Evolutionary conservation across 768 basidiomycete species (phyloP), one percentile per base, ranked within the genome.

Genomic region (Suillus hirtellus): DNA sequence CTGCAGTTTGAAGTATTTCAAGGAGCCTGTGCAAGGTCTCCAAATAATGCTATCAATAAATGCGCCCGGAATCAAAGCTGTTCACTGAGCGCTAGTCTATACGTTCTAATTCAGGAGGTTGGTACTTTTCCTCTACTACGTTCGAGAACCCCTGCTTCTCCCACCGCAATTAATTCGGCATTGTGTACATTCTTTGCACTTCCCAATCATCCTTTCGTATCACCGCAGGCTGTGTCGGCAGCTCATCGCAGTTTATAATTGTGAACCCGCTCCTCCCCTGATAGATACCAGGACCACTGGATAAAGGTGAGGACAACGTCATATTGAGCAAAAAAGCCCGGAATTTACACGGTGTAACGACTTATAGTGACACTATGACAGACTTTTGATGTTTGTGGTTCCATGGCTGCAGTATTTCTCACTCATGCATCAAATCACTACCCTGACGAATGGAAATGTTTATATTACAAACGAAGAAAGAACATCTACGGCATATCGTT

Each of bases 271-370:
- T 74, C 60, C 69, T 68, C 8, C 83, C 71, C 70, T 88, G 85
- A 68, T 80, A 75, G 27, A 86, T 66, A 12, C 84, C 81, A 64
- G 87, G 76, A 14, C 86, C 84, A 11, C 85, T 86, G 68, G 42
- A 64, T 21, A 21, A n/a, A 55, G 53, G 35, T 37, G 35, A n/a
- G 35, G n/a, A 54, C n/a, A 14, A 14, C 37, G 8, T 54, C 34
- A 37, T 2, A n/a, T n/a, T 14, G n/a, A n/a, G 21, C 2, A 24
- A 47, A 24, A 34, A 53, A 53, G 2, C 2, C 21, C 15, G 21
- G n/a, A 38, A 14, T 15, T 38, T 55, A 55, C 21, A 38, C 6
- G 12, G n/a, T 35, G 63, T 88, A 88, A 43, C 21, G 21, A 47
- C 12, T 12, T 21, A 24, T 14, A 47, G 21, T 47, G 46, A 12